phyloP scores from a whole-genome alignment of 345 rosid genomes.

The Garcia nutans region DNA sequence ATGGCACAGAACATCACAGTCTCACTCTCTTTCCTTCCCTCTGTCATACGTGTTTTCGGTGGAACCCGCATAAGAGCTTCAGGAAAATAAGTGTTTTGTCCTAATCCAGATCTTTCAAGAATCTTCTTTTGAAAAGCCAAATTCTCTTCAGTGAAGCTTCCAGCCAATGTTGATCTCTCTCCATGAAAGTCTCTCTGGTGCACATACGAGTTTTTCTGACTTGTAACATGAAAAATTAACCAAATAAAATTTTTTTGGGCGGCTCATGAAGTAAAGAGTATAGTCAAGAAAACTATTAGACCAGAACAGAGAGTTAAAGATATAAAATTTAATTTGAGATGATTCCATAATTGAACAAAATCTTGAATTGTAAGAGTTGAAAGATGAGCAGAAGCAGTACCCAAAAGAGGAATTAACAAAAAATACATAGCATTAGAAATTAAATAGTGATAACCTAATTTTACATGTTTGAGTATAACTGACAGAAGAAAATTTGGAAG shows the following conservation, averaged over 20 bases:
- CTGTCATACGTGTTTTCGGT: slow-evolving; percentile 54
- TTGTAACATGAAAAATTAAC: slow-evolving; percentile 72
- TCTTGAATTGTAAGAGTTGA: slow-evolving; percentile 47
- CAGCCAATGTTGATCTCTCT: slow-evolving; percentile 37
- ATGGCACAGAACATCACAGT: slow-evolving; percentile 64
- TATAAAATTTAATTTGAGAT: slow-evolving; percentile 54
- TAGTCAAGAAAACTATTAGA: slow-evolving; percentile 47
- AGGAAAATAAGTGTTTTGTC: slow-evolving; percentile 73
- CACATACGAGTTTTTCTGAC: slow-evolving; percentile 42
- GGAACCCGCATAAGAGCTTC: slow-evolving; percentile 59
- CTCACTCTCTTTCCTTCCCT: slow-evolving; percentile 69
- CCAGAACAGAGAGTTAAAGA: slow-evolving; percentile 39
- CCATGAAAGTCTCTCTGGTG: slow-evolving; percentile 47
- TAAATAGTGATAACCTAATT: slow-evolving; percentile 75
- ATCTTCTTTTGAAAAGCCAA: slow-evolving; percentile 80
- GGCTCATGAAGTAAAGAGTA: slow-evolving; percentile 63
- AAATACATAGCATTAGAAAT: slow-evolving; percentile 62
- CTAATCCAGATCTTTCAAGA: slow-evolving; percentile 73
- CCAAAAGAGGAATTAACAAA: slow-evolving; percentile 42
- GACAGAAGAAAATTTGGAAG: slow-evolving; percentile 70
- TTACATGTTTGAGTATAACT: slow-evolving; percentile 65
- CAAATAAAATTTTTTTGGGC: slow-evolving; percentile 62
- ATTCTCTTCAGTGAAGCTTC: slow-evolving; percentile 57
- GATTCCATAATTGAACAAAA: slow-evolving; percentile 45
- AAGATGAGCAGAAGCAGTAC: slow-evolving; percentile 45